Evolutionary conservation across 2,329 filamentous ascomycete genomes (phyloP), one percentile per base, ranked within the genome.

Genomic region (Claviceps cyperi): DNA sequence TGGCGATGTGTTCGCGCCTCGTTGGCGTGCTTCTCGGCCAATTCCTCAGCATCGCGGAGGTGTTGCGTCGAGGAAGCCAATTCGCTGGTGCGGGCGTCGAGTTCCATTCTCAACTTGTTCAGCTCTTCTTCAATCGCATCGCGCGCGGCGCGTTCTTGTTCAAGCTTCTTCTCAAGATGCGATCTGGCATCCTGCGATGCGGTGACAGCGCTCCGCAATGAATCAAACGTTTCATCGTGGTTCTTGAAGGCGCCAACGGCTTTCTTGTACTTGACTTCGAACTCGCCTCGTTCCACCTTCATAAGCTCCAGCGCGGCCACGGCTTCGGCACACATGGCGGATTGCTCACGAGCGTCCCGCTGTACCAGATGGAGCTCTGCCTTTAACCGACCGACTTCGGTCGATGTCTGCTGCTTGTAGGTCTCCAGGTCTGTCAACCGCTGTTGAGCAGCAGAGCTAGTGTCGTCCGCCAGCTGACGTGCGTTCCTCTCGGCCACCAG

Each of bases 1-100:
- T 85, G 75, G 22, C 86, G 86, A 62, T 97, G 91, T 15, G 85
- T 84, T 51, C 83, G 78, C 5, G 92, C 91, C 69, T 98, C 94
- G 56, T 82, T 80, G 5, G 90, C 86, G 64, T 95, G 83, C 57
- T 84, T 88, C 60, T 94, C 86, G 1, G 86, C 86, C 43, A 97
- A 69, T 60, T 95, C 88, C 66, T 98, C 89, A 0, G 87, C 81
- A 64, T 96, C 90, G 40, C 78, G 81, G 46, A 98, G 69, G 47
- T 86, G 82, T 57, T 88, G 81, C 1, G 78, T 83, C 0, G 81
- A 76, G 19, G 76, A 77, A 43, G 89, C 86, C 3, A 97, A 73
- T 62, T 98, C 91, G 0, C 80, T 74, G 9, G 80, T 84, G 36
- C 81, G 79, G 48, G 85, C 78, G 61, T 97, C 92, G 59, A 94